Conservation (phyloP, 2,329 filamentous ascomycete species). For the Ceratocystis harringtonii region DNA sequence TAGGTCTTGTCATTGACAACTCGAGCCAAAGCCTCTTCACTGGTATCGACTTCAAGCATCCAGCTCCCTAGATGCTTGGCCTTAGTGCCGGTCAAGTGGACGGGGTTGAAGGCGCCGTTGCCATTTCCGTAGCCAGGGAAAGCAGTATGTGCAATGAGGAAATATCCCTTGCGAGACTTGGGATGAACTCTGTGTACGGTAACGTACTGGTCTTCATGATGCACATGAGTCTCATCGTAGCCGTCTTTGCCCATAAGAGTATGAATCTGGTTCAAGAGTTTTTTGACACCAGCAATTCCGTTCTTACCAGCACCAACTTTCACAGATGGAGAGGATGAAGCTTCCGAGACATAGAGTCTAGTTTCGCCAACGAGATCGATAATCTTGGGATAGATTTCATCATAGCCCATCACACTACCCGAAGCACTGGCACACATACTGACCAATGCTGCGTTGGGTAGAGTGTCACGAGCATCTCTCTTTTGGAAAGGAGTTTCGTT, state of each 20-base stretch:
- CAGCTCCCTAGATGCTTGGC: constrained; percentile 79
- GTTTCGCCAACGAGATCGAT: constrained; percentile 90
- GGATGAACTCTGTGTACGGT: constrained; percentile 93
- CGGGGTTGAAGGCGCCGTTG: constrained; percentile 64
- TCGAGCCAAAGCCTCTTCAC: constrained; percentile 49
- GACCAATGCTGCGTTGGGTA: constrained; percentile 86
- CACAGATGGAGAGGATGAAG: constrained; percentile 44
- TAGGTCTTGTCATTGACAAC: constrained; percentile 53
- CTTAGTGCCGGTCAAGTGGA: constrained; percentile 68
- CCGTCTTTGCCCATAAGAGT: constrained; percentile 88
- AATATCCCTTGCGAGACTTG: constrained; percentile 81
- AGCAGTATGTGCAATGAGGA: constrained; percentile 89
- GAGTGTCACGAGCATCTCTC: constrained; percentile 79
- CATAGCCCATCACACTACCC: constrained; percentile 94
- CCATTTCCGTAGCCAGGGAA: constrained; percentile 82
- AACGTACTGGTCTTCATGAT: constrained; percentile 91
- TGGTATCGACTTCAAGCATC: constrained; percentile 79
- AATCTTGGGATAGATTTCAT: constrained; percentile 85
- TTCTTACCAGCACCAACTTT: constrained; percentile 55
- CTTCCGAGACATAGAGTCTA: constrained; percentile 64
- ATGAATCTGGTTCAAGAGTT: constrained; percentile 86
- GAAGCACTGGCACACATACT: constrained; percentile 91
- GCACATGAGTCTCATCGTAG: constrained; percentile 89
- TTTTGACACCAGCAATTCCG: constrained; percentile 83
- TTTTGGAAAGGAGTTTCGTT: constrained; percentile 95